Evolutionary conservation across 495 filamentous ascomycete genomes (phyloP), one percentile per base, ranked within the genome.

Genomic region (Talaromyces thailandensis): DNA sequence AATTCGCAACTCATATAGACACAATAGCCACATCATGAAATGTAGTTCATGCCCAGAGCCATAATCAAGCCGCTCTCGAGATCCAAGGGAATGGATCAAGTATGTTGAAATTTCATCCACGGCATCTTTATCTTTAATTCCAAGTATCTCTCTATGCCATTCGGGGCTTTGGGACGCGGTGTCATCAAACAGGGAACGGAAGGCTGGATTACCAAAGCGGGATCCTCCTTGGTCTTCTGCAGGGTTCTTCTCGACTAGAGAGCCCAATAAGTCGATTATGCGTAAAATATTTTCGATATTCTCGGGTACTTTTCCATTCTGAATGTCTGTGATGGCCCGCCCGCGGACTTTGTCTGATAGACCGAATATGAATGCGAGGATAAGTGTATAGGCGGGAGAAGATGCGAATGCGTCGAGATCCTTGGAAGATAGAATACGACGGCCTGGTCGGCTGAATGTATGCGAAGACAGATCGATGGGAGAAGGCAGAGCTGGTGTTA

Each of bases 21-120:
- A 96, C 16, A 98, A 81, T 37, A 98, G 79, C 91, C 92, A 98
- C 72, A 96, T 86, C 70, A 93, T 80, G 73, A 98, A 96, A 73
- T 98, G 96, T 56, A 98, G 81, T 74, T 98, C 94, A 71, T 98
- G 94, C 7, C 94, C 94, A 0, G 91, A 95, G 65, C 94, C 94
- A 74, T 98, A 98, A 76, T 98, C 94, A 64, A 98, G 90, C n/a
- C 94, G 84, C 29, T 84, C 82, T 55, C 86, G 81, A 70, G 94
- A 96, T 53, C 94, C 94, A 56, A 96, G 89, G 1, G 87, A 88
- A 67, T 96, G 83, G 62, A 83, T 75, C 56, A 99, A 80, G 69
- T 99, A 99, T 45, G 86, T 82, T 7, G 86, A 87, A 6, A 86
- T 78, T 71, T 98, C 94, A 1, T 77, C 71, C 29, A 87, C 79